Evolutionary conservation across 495 filamentous ascomycete species (phyloP).

Genomic region (Aspergillus taichungensis): DNA sequence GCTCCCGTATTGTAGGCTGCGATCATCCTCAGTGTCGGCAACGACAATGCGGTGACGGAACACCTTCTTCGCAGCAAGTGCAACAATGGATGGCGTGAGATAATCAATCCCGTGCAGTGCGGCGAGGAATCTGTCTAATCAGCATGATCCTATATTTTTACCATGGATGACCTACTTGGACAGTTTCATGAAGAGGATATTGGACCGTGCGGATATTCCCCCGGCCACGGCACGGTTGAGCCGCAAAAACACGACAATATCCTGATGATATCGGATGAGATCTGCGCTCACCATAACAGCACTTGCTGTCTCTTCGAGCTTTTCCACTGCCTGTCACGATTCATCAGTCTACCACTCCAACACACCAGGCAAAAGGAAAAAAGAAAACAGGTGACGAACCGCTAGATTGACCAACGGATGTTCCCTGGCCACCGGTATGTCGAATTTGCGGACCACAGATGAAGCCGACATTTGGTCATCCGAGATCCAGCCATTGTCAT

Average conservation of each 20-base stretch:
- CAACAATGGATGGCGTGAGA: slow-evolving; percentile 75
- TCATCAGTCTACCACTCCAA: neutral
- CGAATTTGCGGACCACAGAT: slow-evolving; percentile 36
- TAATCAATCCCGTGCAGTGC: slow-evolving; percentile 73
- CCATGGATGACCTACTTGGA: slow-evolving; percentile 38
- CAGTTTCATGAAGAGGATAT: slow-evolving; percentile 62
- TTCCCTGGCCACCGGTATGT: slow-evolving; percentile 3
- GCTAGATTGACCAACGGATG: slow-evolving; percentile 12
- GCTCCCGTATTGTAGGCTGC: slow-evolving; percentile 92
- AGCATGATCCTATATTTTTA: neutral
- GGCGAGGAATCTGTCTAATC: slow-evolving; percentile 47
- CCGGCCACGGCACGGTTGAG: slow-evolving; percentile 76
- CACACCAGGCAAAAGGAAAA: neutral
- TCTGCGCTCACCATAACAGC: slow-evolving; percentile 49
- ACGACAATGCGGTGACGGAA: slow-evolving; percentile 78
- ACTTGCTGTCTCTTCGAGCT: slow-evolving; percentile 27
- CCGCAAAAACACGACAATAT: slow-evolving; percentile 76
- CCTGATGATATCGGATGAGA: slow-evolving; percentile 70
- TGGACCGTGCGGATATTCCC: slow-evolving; percentile 68
- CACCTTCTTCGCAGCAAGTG: slow-evolving; percentile 77
- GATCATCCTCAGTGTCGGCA: slow-evolving; percentile 57
- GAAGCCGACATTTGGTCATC: slow-evolving; percentile 36
- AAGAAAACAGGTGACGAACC: slow-evolving; percentile 11
- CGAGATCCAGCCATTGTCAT: slow-evolving; percentile 39
- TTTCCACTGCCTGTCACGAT: slow-evolving; percentile 18